Conservation (phyloP, 2,329 filamentous ascomycete genomes). For the Aspergillus latus region DNA sequence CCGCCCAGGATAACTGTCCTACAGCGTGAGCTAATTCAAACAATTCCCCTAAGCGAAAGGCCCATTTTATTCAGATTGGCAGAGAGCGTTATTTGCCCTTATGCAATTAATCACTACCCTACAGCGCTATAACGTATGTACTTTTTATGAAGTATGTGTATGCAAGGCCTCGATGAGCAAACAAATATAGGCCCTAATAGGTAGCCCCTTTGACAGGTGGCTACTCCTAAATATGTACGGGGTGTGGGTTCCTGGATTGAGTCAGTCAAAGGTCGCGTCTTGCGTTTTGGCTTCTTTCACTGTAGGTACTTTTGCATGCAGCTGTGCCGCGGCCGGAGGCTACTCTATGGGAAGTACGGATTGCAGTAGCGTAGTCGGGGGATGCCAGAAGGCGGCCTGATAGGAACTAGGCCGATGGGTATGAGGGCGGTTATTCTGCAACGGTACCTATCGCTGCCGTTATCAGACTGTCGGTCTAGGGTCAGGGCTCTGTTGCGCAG, state of each 20-base stretch:
- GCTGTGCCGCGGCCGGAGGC: background rate
- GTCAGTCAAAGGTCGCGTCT: conserved; percentile 4
- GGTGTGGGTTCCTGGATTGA: conserved; percentile 16
- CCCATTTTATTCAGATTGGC: background rate
- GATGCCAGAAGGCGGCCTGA: no score
- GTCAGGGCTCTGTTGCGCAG: no score
- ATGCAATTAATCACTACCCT: background rate
- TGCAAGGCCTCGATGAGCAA: conserved; percentile 3
- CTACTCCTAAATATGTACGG: background rate
- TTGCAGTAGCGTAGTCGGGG: no score
- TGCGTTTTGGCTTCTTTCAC: background rate
- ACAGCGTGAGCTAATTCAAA: background rate
- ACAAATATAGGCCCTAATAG: conserved; percentile 6
- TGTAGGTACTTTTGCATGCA: conserved; percentile 12
- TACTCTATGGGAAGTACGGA: no score
- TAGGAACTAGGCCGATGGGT: no score
- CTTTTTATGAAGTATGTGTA: background rate
- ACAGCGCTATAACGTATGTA: background rate
- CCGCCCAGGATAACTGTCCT: no score
- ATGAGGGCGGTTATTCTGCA: no score
- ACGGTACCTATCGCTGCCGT: no score
- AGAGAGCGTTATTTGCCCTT: background rate
- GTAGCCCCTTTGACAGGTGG: conserved; percentile 1
- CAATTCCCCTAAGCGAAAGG: background rate
- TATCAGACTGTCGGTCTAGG: no score